Evolutionary conservation across 768 basidiomycete species (phyloP).

Genomic region (Boletellus ananiceps): DNA sequence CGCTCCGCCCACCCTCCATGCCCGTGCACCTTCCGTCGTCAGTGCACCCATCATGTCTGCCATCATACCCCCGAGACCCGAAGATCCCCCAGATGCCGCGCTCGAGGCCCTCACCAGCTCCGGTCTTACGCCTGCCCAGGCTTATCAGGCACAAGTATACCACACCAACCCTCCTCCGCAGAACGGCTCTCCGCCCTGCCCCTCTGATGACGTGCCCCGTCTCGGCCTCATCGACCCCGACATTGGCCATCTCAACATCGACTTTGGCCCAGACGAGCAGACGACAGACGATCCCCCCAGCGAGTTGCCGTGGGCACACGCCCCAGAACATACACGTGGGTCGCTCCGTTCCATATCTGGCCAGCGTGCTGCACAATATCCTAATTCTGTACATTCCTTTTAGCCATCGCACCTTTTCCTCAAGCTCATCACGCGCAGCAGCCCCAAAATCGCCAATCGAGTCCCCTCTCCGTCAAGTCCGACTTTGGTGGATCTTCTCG

Average conservation of each 20-base stretch:
- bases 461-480: conserved; percentile 39
- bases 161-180: conserved; percentile 37
- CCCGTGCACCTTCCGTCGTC: conserved; percentile 49
- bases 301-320: conserved; percentile 54
- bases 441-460: conserved; percentile 27
- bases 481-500: conserved; percentile 34
- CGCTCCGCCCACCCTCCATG: conserved; percentile 37
- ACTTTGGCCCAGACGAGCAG: conserved; percentile 40
- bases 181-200: conserved; percentile 26
- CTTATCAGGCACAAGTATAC: conserved; percentile 75
- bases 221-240: conserved; percentile 49
- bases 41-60: conserved; percentile 40
- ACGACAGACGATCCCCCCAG: conserved; percentile 41
- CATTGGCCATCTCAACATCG: conserved; percentile 54
- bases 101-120: conserved; percentile 43
- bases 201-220: conserved; percentile 32
- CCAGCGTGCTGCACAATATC: conserved; percentile 23
- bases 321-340: conserved; percentile 42
- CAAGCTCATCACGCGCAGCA: conserved; percentile 23
- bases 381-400: conserved; percentile 21
- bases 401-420: conserved; percentile 25
- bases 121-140: conserved; percentile 71
- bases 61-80: conserved; percentile 43
- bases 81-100: conserved; percentile 45
- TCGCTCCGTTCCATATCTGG: conserved; percentile 29